A percentile compares a stretch with the other conserved stretches of the same genome.
phyloP scores from a whole-genome alignment of 805 yeast genomes.

The Teunomyces panamensis region DNA sequence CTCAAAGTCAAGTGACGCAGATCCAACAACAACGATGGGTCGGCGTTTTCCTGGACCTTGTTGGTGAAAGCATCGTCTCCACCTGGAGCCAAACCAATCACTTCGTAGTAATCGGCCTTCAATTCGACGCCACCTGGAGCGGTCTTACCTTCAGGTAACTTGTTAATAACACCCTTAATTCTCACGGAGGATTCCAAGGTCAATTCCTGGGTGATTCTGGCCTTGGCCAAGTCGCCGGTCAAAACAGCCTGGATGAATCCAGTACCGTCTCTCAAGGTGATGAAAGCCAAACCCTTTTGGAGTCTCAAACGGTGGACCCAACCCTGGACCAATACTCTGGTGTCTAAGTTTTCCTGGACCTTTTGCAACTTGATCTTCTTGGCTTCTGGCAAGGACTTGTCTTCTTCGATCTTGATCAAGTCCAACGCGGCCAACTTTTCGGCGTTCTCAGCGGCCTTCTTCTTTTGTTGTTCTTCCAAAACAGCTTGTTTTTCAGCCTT shows the following conservation, averaged over 20 bases:
- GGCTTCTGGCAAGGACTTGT: constrained; percentile 69
- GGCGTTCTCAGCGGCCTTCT: constrained; percentile 55
- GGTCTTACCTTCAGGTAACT: constrained; percentile 91
- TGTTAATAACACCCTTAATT: constrained; percentile 74
- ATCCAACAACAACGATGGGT: constrained; percentile 88
- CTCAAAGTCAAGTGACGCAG: constrained; percentile 94
- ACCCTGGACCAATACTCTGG: constrained; percentile 79
- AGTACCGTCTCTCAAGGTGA: constrained; percentile 93
- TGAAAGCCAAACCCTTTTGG: constrained; percentile 88
- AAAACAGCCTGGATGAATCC: constrained; percentile 87
- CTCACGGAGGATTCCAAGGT: constrained; percentile 85
- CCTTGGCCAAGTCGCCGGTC: constrained; percentile 88
- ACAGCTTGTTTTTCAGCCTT: constrained; percentile 66
- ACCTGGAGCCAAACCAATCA: constrained; percentile 90
- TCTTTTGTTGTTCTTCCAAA: constrained; percentile 60
- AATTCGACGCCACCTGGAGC: constrained; percentile 98
- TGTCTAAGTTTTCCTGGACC: constrained; percentile 53
- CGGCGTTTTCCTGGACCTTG: constrained; percentile 90
- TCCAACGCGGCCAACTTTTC: constrained; percentile 76
- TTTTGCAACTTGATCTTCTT: constrained; percentile 60
- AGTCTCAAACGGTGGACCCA: constrained; percentile 95
- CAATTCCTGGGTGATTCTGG: constrained; percentile 77
- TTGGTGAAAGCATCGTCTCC: constrained; percentile 96
- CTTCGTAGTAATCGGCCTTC: constrained; percentile 82
- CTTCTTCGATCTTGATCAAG: constrained; percentile 68